Percentiles rank a stretch among this genome's conserved stretches.
Evolutionary conservation across 163 green algal genomes (phyloP).

Genomic region (Trebouxiophyceae sp.): DNA sequence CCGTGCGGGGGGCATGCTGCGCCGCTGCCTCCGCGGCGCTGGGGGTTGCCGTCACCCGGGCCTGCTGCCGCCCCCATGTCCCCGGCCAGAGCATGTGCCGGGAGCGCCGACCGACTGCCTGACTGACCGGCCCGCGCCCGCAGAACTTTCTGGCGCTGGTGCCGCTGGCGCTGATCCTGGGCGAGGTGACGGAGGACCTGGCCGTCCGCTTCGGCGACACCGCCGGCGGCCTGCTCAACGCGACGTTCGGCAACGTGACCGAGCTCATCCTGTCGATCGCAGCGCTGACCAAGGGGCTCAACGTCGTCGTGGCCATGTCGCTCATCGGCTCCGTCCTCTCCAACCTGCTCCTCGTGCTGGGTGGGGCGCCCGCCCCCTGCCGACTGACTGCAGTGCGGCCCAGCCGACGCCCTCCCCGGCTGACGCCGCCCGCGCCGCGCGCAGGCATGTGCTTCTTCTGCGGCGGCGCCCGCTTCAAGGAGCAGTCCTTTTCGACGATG

Average conservation of each 20-base stretch:
- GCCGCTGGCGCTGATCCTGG: slow-evolving; percentile 73
- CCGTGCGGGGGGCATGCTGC: no score
- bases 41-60: no score
- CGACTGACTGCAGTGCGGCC: no score
- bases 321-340: slow-evolving; percentile 86
- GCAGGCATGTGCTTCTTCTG: slow-evolving; percentile 82
- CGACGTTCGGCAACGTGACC: slow-evolving; percentile 84
- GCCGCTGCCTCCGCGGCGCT: no score
- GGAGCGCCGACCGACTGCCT: neutral
- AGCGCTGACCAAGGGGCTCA: slow-evolving; percentile 60
- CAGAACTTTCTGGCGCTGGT: slow-evolving; percentile 77
- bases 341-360: slow-evolving; percentile 86
- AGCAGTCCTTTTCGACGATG: slow-evolving; percentile 70
- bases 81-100: neutral
- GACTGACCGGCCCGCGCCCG: neutral
- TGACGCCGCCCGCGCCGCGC: no score
- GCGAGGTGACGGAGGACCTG: slow-evolving; percentile 80
- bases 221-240: slow-evolving; percentile 49
- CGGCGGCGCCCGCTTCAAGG: slow-evolving; percentile 63
- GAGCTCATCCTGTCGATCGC: slow-evolving; percentile 72
- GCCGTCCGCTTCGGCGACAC: slow-evolving; percentile 51
- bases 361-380: slow-evolving; percentile 29
- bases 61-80: no score
- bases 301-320: slow-evolving; percentile 63
- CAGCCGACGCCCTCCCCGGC: no score